Base-by-base conservation (phyloP, 1,284 basidiomycete species). In the Erythrobasidium hasegawianum region DNA sequence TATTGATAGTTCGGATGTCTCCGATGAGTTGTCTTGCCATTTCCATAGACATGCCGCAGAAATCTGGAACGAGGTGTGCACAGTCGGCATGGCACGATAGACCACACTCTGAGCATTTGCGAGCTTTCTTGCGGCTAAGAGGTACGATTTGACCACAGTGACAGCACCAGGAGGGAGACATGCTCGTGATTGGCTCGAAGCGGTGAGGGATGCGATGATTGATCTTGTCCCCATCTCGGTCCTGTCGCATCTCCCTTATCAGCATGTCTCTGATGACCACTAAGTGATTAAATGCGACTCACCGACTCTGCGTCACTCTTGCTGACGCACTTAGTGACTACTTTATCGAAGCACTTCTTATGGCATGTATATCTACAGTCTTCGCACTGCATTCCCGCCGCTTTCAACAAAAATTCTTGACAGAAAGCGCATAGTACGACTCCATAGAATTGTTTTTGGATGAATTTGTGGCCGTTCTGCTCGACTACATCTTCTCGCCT, bases 11-110 rank as follows among this genome's bases (percentile, higher is more conserved):
- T 72, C 83, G 88, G 81, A 92, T 87, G 77, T 95, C 89, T 69
- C 87, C 86, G 62, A 98, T 83, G 27, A 99, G 83, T 74, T 89
- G 86, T 77, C 97, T 97, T 45, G 96, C 96, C 68, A 91, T 96
- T 78, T 97, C 96, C 95, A 98, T 98, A 22, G 92, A 93, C 95
- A 99, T 97, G 57, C 96, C 96, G 76, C 96, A 99, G 79, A 99
- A 97, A 79, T 98, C 95, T 65, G 96, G 96, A 33, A 99, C 95
- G 60, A 98, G 84, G 77, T 98, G 96, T 0, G 93, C 91, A 79
- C 96, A 99, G 71, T 96, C 92, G 22, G 92, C 92, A 79, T 99
- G 96, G 73, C 93, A 96, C 59, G 95, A 97, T 70, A 97, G 87
- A 75, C 88, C 87, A 79, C 96, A 99, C 77, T 98, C 95, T 58